Base-by-base conservation (phyloP, 2,329 filamentous ascomycete genomes). In the Penicillium sp. region DNA sequence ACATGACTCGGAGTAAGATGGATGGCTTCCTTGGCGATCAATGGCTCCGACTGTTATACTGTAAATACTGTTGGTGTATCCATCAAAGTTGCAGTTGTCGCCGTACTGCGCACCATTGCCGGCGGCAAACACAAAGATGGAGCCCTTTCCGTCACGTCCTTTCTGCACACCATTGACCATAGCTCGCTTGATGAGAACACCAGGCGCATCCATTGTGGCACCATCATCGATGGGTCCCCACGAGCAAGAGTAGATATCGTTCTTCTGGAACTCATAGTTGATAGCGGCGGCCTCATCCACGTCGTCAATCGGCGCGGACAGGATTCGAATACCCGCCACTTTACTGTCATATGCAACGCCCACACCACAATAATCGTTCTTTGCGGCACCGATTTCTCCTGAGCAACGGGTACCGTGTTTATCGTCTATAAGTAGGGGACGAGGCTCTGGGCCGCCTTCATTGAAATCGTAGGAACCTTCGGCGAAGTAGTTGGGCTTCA, bases 11-110 rank as follows among this genome's bases (percentile, higher is more conserved):
- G 93, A 97, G 75, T 99, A 99, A 74, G 93, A 95, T 0, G 95
- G 93, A 71, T 98, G 93, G n/a, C 84, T 76, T 39, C 93, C 93
- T 64, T 89, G 87, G 57, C 91, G 84, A 72, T 97, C 93, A 60
- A 99, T 89, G 33, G 93, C 93, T 37, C 95, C 95, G 19, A 99
- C 92, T 0, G 93, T 96, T 67, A 99, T 95, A 73, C 92, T 97
- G 82, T 98, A 99, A 67, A 99, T 99, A 72, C 93, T 97, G 80
- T 99, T 99, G 58, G 95, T 99, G 77, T 99, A 99, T 39, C 95
- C 95, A 71, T 99, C 95, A 73, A 99, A 99, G 74, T 99, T 99
- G 83, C 95, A 99, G 76, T 99, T 98, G 74, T 99, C 95, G 47
- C 90, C 93, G 62, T 81, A 86, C 3, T 82, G 81, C 10, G 93